Evolutionary conservation across 2,329 filamentous ascomycete species (phyloP).

Genomic region (Fusarium sp.): DNA sequence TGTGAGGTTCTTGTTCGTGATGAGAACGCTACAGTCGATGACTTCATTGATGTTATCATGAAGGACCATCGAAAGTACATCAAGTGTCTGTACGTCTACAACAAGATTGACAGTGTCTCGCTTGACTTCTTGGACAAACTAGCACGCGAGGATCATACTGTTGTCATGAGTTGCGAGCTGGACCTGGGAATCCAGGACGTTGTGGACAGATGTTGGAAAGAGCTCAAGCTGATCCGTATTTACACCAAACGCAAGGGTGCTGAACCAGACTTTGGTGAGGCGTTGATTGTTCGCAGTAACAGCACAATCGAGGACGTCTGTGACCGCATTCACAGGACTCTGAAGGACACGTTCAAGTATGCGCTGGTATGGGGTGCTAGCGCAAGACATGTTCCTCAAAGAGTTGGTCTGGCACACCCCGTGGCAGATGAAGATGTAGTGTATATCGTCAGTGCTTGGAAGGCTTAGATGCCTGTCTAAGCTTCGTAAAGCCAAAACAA

Average conservation of each 20-base stretch:
- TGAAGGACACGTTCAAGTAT: slow-evolving; percentile 99
- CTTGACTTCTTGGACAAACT: slow-evolving; percentile 92
- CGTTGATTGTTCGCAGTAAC: slow-evolving; percentile 87
- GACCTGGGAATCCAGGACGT: slow-evolving; percentile 94
- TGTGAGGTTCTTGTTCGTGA: slow-evolving; percentile 95
- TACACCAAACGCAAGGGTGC: slow-evolving; percentile 97
- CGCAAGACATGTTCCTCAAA: slow-evolving; percentile 91
- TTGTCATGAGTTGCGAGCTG: slow-evolving; percentile 96
- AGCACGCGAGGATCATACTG: slow-evolving; percentile 90
- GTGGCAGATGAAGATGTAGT: slow-evolving; percentile 77
- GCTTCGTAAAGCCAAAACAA: neutral
- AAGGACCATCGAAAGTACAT: slow-evolving; percentile 99
- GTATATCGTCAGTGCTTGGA: slow-evolving; percentile 71
- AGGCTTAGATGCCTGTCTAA: slow-evolving; percentile 54
- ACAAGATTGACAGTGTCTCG: slow-evolving; percentile 97
- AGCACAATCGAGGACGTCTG: slow-evolving; percentile 97
- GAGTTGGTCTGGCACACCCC: slow-evolving; percentile 84
- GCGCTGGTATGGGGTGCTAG: slow-evolving; percentile 97
- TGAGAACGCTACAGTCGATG: slow-evolving; percentile 94
- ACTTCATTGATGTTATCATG: slow-evolving; percentile 99
- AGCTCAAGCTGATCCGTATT: slow-evolving; percentile 86
- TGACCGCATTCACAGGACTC: slow-evolving; percentile 88
- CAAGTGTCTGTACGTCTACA: slow-evolving; percentile 94
- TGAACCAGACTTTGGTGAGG: slow-evolving; percentile 89
- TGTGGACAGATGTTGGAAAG: slow-evolving; percentile 93